Conservation (phyloP, 2,329 filamentous ascomycete species). For the Metarhizium brunneum region DNA sequence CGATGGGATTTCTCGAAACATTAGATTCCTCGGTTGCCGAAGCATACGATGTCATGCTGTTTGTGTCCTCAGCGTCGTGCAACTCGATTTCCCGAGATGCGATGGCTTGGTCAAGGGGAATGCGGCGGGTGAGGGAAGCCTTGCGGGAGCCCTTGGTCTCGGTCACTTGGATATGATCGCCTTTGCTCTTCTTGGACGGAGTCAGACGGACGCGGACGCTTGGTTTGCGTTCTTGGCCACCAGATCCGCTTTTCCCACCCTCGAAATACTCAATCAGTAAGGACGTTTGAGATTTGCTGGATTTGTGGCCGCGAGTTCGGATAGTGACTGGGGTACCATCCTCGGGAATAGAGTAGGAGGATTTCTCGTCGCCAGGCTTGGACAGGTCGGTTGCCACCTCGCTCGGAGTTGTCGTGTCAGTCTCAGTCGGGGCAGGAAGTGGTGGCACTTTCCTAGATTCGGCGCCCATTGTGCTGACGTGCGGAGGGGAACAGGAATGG, state of each 20-base stretch:
- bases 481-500: background rate
- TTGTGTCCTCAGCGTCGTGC: conserved; percentile 48
- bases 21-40: conserved; percentile 75
- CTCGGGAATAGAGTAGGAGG: conserved; percentile 71
- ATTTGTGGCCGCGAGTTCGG: conserved; percentile 57
- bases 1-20: conserved; percentile 67
- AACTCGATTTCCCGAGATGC: conserved; percentile 33
- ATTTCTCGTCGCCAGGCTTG: conserved; percentile 57
- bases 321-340: conserved; percentile 91
- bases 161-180: conserved; percentile 80
- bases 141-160: conserved; percentile 67
- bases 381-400: conserved; percentile 58
- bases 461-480: conserved; percentile 40
- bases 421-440: conserved; percentile 71
- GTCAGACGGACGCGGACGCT: conserved; percentile 75
- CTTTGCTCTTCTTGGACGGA: conserved; percentile 59
- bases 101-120: conserved; percentile 38
- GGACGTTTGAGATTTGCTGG: conserved; percentile 70
- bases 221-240: conserved; percentile 59
- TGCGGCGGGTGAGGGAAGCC: conserved; percentile 45
- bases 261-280: conserved; percentile 94
- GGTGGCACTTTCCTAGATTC: conserved; percentile 52
- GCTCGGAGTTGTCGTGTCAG: conserved; percentile 53
- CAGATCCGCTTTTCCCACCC: conserved; percentile 54
- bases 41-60: conserved; percentile 63